These are phyloP conservation scores for Penicillium vulpinum DNA, from an alignment of 2,329 filamentous ascomycete genomes.

Conservation along the genomic window DNA sequence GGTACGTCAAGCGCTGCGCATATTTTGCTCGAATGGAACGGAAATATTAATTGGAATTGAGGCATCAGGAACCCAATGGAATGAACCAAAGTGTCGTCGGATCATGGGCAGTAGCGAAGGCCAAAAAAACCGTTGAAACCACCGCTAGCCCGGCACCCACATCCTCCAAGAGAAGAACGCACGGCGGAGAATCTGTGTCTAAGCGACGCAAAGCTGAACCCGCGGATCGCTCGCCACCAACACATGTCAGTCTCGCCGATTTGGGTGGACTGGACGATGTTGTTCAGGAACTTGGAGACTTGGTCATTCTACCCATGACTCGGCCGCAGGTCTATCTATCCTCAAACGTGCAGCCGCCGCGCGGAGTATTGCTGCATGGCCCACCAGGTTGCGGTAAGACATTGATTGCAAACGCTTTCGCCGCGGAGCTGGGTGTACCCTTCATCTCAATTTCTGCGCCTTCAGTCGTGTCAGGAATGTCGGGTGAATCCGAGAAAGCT, in stretches of 20 bases:
- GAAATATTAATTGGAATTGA: background rate
- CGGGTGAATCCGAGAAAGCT: constrained; percentile 84
- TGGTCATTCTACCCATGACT: constrained; percentile 71
- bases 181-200: constrained; percentile 64
- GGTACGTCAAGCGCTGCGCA: constrained; percentile 32
- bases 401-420: constrained; percentile 76
- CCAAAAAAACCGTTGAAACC: constrained; percentile 34
- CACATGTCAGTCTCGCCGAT: constrained; percentile 67
- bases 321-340: constrained; percentile 65
- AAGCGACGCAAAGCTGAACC: constrained; percentile 64
- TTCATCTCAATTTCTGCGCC: constrained; percentile 82
- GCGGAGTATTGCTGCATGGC: constrained; percentile 76
- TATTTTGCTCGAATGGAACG: background rate
- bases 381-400: constrained; percentile 87
- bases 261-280: constrained; percentile 75
- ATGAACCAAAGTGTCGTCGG: constrained; percentile 67
- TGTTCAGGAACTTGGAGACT: constrained; percentile 66
- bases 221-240: constrained; percentile 65
- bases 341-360: constrained; percentile 67
- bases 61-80: constrained; percentile 54
- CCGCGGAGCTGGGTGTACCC: constrained; percentile 71
- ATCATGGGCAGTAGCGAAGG: constrained; percentile 54
- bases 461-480: constrained; percentile 81
- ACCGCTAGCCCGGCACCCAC: constrained; percentile 20
- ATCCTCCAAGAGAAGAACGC: constrained; percentile 57